A percentile compares a stretch with the other conserved stretches of the same genome.
Evolutionary conservation across 805 yeast species (phyloP).

Genomic region (Spathaspora sp.): DNA sequence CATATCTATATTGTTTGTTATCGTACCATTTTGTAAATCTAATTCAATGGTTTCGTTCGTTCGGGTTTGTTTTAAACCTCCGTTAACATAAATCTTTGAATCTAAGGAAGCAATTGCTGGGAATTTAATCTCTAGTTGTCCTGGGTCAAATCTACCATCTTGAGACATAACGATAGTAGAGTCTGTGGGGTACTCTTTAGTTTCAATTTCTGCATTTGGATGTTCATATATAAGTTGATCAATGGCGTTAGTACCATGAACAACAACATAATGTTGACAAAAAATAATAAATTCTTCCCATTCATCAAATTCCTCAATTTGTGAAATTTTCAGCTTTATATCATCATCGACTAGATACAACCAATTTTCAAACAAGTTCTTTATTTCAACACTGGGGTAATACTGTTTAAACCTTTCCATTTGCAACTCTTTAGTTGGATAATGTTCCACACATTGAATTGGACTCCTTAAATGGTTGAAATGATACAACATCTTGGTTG

Average conservation of each 20-base stretch:
- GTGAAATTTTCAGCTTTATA: slow-evolving; percentile 37
- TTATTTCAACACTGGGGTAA: slow-evolving; percentile 46
- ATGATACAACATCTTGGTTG: slow-evolving; percentile 70
- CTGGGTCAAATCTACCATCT: slow-evolving; percentile 5
- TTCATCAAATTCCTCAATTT: slow-evolving; percentile 73
- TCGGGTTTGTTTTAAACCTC: slow-evolving; percentile 37
- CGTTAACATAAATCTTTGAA: slow-evolving; percentile 27
- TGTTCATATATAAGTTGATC: slow-evolving; percentile 11
- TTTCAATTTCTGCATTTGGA: slow-evolving; percentile 2
- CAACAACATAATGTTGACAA: slow-evolving; percentile 68
- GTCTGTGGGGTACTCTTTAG: slow-evolving; percentile 3
- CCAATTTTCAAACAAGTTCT: slow-evolving; percentile 63
- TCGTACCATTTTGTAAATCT: slow-evolving; percentile 34
- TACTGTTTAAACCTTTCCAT: slow-evolving; percentile 46
- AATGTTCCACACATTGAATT: slow-evolving; percentile 56
- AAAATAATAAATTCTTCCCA: slow-evolving; percentile 77
- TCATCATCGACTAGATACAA: slow-evolving; percentile 31
- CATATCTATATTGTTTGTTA: slow-evolving; percentile 19
- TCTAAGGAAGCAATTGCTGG: slow-evolving; percentile 28
- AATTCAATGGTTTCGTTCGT: slow-evolving; percentile 10
- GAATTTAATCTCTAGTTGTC: slow-evolving; percentile 34
- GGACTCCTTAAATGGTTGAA: slow-evolving; percentile 66
- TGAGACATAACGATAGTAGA: background rate
- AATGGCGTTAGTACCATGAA: slow-evolving; percentile 54
- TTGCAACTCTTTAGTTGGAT: slow-evolving; percentile 52